phyloP scores from a whole-genome alignment of 176 grass and related monocot genomes.

The Oryza brachyantha region DNA sequence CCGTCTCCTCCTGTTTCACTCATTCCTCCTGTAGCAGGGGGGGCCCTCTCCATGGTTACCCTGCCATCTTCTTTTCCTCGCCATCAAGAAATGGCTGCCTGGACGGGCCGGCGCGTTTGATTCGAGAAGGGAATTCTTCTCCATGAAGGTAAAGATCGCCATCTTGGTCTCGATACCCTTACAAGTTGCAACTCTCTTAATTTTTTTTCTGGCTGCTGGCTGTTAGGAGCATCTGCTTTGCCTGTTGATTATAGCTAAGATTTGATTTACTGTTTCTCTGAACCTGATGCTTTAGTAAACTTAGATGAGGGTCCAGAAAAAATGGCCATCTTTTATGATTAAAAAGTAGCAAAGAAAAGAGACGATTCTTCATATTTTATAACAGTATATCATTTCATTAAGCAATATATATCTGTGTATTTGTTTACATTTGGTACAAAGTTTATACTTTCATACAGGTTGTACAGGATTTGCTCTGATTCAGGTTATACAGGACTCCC shows the following conservation, averaged over 20 bases:
- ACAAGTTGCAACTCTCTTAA: background rate
- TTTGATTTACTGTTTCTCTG: background rate
- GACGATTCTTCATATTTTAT: background rate
- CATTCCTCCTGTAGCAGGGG: background rate
- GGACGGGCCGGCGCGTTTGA: background rate
- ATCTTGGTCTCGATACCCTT: background rate
- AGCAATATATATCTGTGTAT: conserved; percentile 27
- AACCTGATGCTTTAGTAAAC: background rate
- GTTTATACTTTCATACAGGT: conserved; percentile 19
- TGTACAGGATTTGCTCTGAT: background rate
- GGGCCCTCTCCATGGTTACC: conserved; percentile 7
- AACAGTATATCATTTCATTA: background rate
- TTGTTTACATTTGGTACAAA: conserved; percentile 12
- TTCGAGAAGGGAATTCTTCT: conserved; percentile 22
- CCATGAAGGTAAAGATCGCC: background rate
- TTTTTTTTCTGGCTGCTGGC: background rate
- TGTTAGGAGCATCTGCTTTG: background rate
- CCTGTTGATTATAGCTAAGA: background rate
- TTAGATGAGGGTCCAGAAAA: background rate
- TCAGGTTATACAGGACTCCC: background rate
- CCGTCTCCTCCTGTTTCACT: background rate
- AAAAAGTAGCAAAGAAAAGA: background rate
- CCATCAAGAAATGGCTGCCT: background rate
- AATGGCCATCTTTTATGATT: background rate
- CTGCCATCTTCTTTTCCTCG: conserved; percentile 30